Percentiles rank a stretch among this genome's conserved stretches.
phyloP scores from a whole-genome alignment of 2,329 filamentous ascomycete species.

The Fusarium sp. region DNA sequence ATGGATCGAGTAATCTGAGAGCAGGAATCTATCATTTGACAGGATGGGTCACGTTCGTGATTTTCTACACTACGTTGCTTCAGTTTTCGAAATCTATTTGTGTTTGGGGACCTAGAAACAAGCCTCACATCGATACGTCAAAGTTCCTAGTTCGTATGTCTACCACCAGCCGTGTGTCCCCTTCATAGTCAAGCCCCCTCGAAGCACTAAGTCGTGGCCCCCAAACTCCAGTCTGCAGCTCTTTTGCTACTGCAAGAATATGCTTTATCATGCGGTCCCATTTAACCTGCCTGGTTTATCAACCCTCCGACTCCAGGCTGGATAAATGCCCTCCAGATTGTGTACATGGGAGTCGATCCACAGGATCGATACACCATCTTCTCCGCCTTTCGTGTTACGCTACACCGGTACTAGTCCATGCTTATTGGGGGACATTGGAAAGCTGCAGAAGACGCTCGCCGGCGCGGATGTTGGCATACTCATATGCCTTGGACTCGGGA shows the following conservation, averaged over 20 bases:
- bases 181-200: slow-evolving; percentile 25
- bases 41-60: background rate
- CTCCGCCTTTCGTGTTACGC: slow-evolving; percentile 24
- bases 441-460: slow-evolving; percentile 68
- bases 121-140: slow-evolving; percentile 30
- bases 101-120: slow-evolving; percentile 26
- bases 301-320: slow-evolving; percentile 10
- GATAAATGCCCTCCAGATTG: slow-evolving; percentile 33
- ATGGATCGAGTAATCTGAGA: background rate
- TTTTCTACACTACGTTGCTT: slow-evolving; percentile 2
- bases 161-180: slow-evolving; percentile 12
- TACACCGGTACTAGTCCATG: slow-evolving; percentile 3
- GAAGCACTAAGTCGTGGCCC: slow-evolving; percentile 25
- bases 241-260: slow-evolving; percentile 34
- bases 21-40: background rate
- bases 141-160: slow-evolving; percentile 6
- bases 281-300: slow-evolving; percentile 9
- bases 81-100: slow-evolving; percentile 37
- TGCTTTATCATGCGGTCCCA: slow-evolving; percentile 15
- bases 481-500: slow-evolving; percentile 74
- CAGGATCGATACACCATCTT: slow-evolving; percentile 16
- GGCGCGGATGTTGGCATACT: slow-evolving; percentile 69
- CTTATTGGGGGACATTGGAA: slow-evolving; percentile 46
- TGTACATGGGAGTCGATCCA: slow-evolving; percentile 29
- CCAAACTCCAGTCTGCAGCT: slow-evolving; percentile 39